phyloP scores from a whole-genome alignment of 1,284 basidiomycete genomes.

The Sphaerobolus stellatus region DNA sequence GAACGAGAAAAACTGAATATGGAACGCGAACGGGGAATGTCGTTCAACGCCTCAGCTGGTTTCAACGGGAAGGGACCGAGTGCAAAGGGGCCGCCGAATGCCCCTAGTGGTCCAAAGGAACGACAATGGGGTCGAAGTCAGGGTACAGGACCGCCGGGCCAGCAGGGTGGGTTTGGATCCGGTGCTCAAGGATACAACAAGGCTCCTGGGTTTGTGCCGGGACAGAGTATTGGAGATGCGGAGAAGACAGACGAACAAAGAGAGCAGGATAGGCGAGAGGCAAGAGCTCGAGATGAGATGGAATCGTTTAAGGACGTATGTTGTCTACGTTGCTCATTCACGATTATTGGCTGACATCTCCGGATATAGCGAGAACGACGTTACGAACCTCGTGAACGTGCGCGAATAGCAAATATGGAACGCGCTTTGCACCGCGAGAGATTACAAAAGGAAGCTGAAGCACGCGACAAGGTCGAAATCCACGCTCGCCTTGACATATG shows the following conservation, averaged over 20 bases:
- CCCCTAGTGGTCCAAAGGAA: slow-evolving; percentile 68
- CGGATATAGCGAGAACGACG: slow-evolving; percentile 68
- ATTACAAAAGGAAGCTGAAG: slow-evolving; percentile 71
- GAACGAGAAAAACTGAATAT: slow-evolving; percentile 82
- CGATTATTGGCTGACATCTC: slow-evolving; percentile 6
- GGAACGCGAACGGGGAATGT: slow-evolving; percentile 38
- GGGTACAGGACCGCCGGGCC: slow-evolving; percentile 37
- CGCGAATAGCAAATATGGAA: slow-evolving; percentile 71
- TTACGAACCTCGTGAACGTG: slow-evolving; percentile 77
- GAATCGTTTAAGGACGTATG: slow-evolving; percentile 81
- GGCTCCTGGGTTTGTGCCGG: slow-evolving; percentile 78
- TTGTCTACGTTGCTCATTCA: slow-evolving; percentile 21
- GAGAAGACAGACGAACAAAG: slow-evolving; percentile 83
- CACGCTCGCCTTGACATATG: slow-evolving; percentile 72
- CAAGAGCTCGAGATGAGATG: slow-evolving; percentile 73
- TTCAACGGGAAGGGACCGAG: slow-evolving; percentile 40
- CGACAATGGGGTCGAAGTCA: slow-evolving; percentile 74
- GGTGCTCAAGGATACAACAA: slow-evolving; percentile 75
- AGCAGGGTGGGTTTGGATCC: slow-evolving; percentile 53
- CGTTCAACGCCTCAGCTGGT: slow-evolving; percentile 19
- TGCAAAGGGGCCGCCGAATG: slow-evolving; percentile 37
- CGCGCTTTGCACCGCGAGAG: slow-evolving; percentile 72
- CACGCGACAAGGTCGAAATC: slow-evolving; percentile 70
- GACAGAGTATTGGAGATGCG: slow-evolving; percentile 41
- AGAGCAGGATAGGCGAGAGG: slow-evolving; percentile 74